Evolutionary conservation across 2,329 filamentous ascomycete species (phyloP), one percentile per base, ranked within the genome.

Genomic region (Penicillium sp.): DNA sequence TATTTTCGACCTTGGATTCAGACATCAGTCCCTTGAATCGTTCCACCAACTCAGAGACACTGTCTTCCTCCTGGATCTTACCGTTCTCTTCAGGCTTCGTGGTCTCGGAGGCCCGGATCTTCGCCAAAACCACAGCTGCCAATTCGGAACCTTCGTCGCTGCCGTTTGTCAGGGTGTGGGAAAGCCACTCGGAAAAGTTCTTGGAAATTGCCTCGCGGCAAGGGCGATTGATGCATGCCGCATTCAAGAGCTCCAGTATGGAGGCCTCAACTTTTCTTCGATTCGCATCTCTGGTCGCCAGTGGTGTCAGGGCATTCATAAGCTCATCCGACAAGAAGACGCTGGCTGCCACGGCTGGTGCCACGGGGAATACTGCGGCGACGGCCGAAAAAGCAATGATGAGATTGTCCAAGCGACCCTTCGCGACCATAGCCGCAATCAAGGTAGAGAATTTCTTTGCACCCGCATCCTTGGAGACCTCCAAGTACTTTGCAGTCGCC

Each of bases 371-470:
- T 7, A 95, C 84, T 18, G 87, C 85, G 2, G 91, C 85, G 5
- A 91, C 91, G n/a, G 92, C 91, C 46, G 92, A 97, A 70, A 97
- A 97, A 5, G 92, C 92, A 43, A 94, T 80, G 48, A 96, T 90
- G 60, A 95, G 84, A 71, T 96, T 90, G 64, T 97, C 92, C 58
- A 91, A 90, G 20, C 88, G 93, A 46, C 86, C 86, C 57, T 87
- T 85, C 60, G 82, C 76, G 13, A 96, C 80, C 46, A 87, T 85
- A 13, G 83, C 78, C 47, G 86, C 86, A 68, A 97, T 89, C 69
- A 94, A 93, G 4, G 82, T 81, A 4, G 84, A 83, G 43, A 97
- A 83, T 59, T 86, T 82, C 59, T 84, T 80, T 58, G 85, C 81
- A 3, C 91, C 90, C 6, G 83, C 80, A 10, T 92, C 84, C 46